A percentile compares a stretch with the other conserved stretches of the same genome.
These are phyloP conservation scores for Podospora pseudopauciseta DNA, from an alignment of 495 filamentous ascomycete species.

Conservation along the genomic window DNA sequence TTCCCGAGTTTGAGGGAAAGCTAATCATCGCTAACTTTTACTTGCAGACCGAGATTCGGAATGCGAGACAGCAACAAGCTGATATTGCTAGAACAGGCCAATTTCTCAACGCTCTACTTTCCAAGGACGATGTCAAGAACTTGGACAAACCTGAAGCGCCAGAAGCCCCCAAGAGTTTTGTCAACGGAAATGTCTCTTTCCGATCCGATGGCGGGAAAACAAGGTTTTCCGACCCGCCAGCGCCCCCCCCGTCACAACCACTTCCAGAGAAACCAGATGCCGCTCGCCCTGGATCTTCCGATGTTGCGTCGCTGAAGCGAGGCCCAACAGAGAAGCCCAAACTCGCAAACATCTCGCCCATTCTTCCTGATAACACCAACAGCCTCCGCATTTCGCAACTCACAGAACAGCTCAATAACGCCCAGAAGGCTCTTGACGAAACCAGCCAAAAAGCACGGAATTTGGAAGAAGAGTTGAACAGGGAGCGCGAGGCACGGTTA, in stretches of 20 bases:
- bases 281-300: slow-evolving; percentile 42
- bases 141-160: slow-evolving; percentile 46
- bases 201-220: slow-evolving; percentile 55
- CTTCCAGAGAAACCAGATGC: slow-evolving; percentile 85
- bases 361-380: slow-evolving; percentile 55
- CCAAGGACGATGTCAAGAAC: slow-evolving; percentile 68
- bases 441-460: slow-evolving; percentile 75
- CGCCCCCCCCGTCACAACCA: slow-evolving; percentile 87
- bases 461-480: slow-evolving; percentile 70
- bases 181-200: slow-evolving; percentile 46
- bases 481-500: slow-evolving; percentile 77
- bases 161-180: slow-evolving; percentile 39
- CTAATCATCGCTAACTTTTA: slow-evolving; percentile 12
- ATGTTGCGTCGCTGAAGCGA: slow-evolving; percentile 61
- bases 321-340: slow-evolving; percentile 72
- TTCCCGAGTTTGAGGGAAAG: not conserved
- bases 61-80: slow-evolving; percentile 78
- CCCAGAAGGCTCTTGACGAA: slow-evolving; percentile 77
- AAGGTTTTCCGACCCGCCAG: slow-evolving; percentile 83
- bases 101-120: slow-evolving; percentile 71
- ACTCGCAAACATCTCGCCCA: slow-evolving; percentile 55
- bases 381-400: slow-evolving; percentile 67
- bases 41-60: slow-evolving; percentile 75
- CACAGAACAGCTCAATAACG: slow-evolving; percentile 72
- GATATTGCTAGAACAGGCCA: slow-evolving; percentile 78